Evolutionary conservation across 345 rosid species (phyloP).

Genomic region (Salix viminalis): DNA sequence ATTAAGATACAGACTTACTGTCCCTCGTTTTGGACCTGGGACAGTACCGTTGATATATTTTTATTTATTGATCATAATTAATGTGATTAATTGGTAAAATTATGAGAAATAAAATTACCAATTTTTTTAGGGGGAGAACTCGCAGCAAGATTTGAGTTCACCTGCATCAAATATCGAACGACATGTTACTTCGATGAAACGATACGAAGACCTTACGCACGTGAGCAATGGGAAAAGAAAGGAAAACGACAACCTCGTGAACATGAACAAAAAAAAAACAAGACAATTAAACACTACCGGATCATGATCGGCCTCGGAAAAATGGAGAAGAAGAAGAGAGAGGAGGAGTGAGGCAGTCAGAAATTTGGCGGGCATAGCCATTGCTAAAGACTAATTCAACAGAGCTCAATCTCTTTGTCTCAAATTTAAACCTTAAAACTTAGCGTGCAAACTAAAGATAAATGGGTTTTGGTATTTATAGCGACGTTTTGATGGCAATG

Average conservation of each 20-base stretch:
- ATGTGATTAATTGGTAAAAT: not conserved
- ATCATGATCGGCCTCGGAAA: constrained; percentile 1
- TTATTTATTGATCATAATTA: not conserved
- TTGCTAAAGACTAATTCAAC: not conserved
- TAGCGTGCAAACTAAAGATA: not conserved
- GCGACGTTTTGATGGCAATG: not conserved
- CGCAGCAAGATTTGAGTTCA: not conserved
- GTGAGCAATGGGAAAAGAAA: not conserved
- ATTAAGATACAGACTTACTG: too few species aligned
- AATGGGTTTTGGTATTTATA: constrained; percentile 2
- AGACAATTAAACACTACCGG: not conserved
- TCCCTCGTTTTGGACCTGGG: too few species aligned
- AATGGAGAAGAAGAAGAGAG: constrained; percentile 5
- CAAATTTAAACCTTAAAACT: not conserved
- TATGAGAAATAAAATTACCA: not conserved
- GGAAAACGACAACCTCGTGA: too few species aligned
- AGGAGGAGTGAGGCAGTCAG: not conserved
- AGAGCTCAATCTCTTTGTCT: not conserved
- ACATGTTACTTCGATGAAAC: not conserved
- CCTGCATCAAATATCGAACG: not conserved
- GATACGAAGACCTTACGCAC: not conserved
- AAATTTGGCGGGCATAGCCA: constrained; percentile 5
- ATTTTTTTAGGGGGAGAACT: not conserved
- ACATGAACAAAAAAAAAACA: not conserved
- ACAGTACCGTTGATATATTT: too few species aligned